Percentiles rank a stretch among this genome's conserved stretches.
Conservation (phyloP, 768 basidiomycete genomes). For the Kondoa malvinella region DNA sequence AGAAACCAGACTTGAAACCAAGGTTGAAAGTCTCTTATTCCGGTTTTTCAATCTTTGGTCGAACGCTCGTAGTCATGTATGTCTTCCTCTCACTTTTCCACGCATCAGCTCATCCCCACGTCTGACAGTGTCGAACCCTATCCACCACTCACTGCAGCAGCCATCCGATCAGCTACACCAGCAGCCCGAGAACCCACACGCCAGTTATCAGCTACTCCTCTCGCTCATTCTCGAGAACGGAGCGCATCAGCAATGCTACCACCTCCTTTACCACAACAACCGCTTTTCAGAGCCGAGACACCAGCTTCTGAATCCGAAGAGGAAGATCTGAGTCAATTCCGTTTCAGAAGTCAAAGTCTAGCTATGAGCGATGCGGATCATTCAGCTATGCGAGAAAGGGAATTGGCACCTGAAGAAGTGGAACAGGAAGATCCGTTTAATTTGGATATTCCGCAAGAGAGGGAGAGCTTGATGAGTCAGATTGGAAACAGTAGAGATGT, state of each 20-base stretch:
- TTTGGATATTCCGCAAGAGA: not conserved
- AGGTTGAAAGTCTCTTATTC: conserved; percentile 14
- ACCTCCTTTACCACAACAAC: not conserved
- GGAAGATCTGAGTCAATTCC: not conserved
- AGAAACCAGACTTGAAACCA: conserved; percentile 18
- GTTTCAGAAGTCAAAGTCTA: not conserved
- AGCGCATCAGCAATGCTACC: not conserved
- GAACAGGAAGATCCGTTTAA: not conserved
- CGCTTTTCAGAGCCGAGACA: conserved; percentile 6
- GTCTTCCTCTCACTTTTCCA: not conserved
- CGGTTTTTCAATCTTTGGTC: conserved; percentile 18
- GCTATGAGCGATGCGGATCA: not conserved
- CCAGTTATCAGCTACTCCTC: conserved; percentile 1
- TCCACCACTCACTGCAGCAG: conserved; percentile 7
- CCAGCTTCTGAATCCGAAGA: not conserved
- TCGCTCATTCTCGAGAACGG: not conserved
- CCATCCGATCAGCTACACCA: not conserved
- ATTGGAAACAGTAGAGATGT: not conserved
- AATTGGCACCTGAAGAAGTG: not conserved
- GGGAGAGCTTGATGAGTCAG: not conserved
- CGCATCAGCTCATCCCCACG: not conserved
- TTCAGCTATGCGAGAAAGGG: not conserved
- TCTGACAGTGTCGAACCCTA: conserved; percentile 17
- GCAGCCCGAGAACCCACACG: not conserved
- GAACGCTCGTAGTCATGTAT: conserved; percentile 15